Conservation (phyloP, 768 basidiomycete genomes). For the Rhodosporidiobolus sp. region DNA sequence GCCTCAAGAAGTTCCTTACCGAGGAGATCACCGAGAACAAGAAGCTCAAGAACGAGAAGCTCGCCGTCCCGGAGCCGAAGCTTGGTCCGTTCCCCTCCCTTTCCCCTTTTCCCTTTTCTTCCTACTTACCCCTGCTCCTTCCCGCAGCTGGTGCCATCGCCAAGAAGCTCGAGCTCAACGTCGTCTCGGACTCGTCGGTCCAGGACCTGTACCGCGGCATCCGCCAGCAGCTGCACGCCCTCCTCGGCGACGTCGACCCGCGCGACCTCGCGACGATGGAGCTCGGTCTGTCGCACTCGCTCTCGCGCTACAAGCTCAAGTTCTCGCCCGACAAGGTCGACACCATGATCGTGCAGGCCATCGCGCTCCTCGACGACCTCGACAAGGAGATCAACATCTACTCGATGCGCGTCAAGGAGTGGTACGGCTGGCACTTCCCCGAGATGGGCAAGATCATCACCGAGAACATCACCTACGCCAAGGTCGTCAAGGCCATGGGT, state of each 20-base stretch:
- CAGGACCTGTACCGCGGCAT: constrained; percentile 95
- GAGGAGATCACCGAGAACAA: constrained; percentile 65
- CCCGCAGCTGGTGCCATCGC: constrained; percentile 58
- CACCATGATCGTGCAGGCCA: constrained; percentile 98
- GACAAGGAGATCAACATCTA: constrained; percentile 99
- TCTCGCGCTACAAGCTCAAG: constrained; percentile 97
- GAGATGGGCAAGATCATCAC: constrained; percentile 98
- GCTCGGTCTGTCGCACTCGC: constrained; percentile 90
- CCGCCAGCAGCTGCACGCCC: constrained; percentile 74
- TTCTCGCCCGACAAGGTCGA: constrained; percentile 99
- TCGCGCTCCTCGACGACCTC: constrained; percentile 94
- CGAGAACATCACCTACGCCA: constrained; percentile 96
- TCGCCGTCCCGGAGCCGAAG: constrained; percentile 80
- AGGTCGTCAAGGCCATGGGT: constrained; percentile 86
- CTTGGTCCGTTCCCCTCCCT: constrained; percentile 62
- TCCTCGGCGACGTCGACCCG: constrained; percentile 86
- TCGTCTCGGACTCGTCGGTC: constrained; percentile 60
- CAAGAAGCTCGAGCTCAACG: constrained; percentile 90
- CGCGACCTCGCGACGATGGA: constrained; percentile 88
- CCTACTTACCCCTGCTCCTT: background rate
- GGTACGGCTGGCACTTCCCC: constrained; percentile 99
- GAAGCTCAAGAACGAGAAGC: constrained; percentile 71
- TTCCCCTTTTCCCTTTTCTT: background rate
- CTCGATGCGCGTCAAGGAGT: constrained; percentile 99
- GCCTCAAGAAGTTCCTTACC: constrained; percentile 86